These are phyloP conservation scores for Penicillium psychrosexuale DNA, from an alignment of 2,329 filamentous ascomycete genomes.

Conservation along the genomic window DNA sequence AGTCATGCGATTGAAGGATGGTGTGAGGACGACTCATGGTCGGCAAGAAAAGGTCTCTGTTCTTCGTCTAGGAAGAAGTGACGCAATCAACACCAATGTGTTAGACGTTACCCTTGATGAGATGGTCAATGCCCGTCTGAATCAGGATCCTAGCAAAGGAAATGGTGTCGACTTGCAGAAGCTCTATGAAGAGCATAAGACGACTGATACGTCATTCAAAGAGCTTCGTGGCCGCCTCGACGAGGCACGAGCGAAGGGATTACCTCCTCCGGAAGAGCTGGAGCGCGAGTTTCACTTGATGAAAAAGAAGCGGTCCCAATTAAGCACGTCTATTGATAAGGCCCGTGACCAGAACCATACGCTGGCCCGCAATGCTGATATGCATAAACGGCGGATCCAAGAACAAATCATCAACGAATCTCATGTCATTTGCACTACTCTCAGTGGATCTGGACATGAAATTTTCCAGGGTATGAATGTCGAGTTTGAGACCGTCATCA, in stretches of 20 bases:
- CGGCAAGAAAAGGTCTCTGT: conserved; percentile 75
- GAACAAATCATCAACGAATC: conserved; percentile 87
- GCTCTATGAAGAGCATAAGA: conserved; percentile 68
- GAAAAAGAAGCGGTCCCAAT: conserved; percentile 69
- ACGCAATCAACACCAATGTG: conserved; percentile 87
- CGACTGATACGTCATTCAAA: conserved; percentile 62
- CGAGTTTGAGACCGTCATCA: conserved; percentile 97
- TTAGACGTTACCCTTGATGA: conserved; percentile 91
- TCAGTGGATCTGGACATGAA: conserved; percentile 93
- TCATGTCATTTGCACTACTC: conserved; percentile 89
- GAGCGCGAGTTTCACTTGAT: conserved; percentile 74
- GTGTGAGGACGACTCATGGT: conserved; percentile 74
- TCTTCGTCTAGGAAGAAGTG: conserved; percentile 81
- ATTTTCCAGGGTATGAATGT: conserved; percentile 94
- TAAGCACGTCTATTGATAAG: conserved; percentile 81
- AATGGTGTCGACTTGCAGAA: conserved; percentile 55
- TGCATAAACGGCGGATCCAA: conserved; percentile 78
- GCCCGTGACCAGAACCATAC: conserved; percentile 83
- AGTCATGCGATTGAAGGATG: conserved; percentile 85
- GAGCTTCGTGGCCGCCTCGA: conserved; percentile 70
- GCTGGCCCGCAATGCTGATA: conserved; percentile 76
- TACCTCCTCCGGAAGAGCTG: conserved; percentile 50
- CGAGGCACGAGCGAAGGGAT: conserved; percentile 56
- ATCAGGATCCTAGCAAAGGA: conserved; percentile 44
- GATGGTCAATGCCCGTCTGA: conserved; percentile 72